Evolutionary conservation across 2,329 filamentous ascomycete species (phyloP).

Genomic region (Coleophoma eucalyptorum): DNA sequence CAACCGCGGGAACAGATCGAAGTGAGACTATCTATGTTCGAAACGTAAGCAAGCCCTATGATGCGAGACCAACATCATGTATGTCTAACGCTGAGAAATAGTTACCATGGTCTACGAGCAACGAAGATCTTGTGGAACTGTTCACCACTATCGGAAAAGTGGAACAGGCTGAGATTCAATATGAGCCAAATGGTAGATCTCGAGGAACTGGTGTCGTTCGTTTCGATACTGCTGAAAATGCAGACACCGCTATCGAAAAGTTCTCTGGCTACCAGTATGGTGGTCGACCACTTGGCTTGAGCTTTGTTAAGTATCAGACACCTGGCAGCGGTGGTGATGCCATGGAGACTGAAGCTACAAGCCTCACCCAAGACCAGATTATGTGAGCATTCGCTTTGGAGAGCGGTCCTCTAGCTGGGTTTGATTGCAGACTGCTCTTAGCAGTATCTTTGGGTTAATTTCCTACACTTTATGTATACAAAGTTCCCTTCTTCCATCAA

Average conservation of each 20-base stretch:
- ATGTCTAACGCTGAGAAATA: constrained; percentile 30
- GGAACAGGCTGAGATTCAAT: constrained; percentile 98
- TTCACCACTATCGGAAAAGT: constrained; percentile 98
- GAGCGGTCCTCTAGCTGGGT: no score
- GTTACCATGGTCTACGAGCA: constrained; percentile 98
- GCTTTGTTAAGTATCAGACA: constrained; percentile 89
- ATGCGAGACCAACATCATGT: no score
- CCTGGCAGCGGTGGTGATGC: constrained; percentile 49
- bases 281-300: constrained; percentile 86
- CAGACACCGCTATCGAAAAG: constrained; percentile 92
- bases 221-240: constrained; percentile 78
- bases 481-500: constrained; percentile 1
- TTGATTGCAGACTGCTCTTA: no score
- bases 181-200: constrained; percentile 93
- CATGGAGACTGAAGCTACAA: constrained; percentile 80
- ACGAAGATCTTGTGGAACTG: constrained; percentile 92
- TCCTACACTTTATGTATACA: not conserved
- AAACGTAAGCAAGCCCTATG: constrained; percentile 63
- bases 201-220: constrained; percentile 95
- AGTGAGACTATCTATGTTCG: constrained; percentile 89
- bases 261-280: constrained; percentile 98
- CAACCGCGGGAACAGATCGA: constrained; percentile 80
- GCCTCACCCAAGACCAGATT: constrained; percentile 95
- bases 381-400: constrained; percentile 54
- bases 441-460: no score